A percentile compares a stretch with the other conserved stretches of the same genome.
phyloP scores from a whole-genome alignment of 176 grass and related monocot species.

The Puya raimondii region DNA sequence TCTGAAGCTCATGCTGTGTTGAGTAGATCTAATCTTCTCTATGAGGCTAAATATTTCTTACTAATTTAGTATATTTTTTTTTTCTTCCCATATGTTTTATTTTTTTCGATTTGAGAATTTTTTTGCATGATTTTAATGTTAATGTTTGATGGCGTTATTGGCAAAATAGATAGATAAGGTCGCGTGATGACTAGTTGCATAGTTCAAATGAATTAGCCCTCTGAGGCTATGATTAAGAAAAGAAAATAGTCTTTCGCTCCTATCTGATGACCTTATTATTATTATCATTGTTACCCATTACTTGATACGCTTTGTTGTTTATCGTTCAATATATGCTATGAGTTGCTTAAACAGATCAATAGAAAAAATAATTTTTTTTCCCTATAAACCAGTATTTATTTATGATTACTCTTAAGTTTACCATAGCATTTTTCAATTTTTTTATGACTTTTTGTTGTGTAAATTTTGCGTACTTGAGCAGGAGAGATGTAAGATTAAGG shows the following conservation, averaged over 20 bases:
- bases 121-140: not conserved
- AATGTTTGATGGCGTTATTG: not conserved
- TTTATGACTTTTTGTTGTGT: too few relatives aligned
- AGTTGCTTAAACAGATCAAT: too few relatives aligned
- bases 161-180: slow-evolving; percentile 4
- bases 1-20: slow-evolving; percentile 53
- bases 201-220: slow-evolving; percentile 83
- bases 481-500: too few relatives aligned
- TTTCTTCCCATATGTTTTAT: slow-evolving; percentile 12
- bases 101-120: slow-evolving; percentile 31
- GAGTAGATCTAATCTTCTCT: slow-evolving; percentile 88
- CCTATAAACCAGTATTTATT: too few relatives aligned
- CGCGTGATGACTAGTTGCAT: slow-evolving; percentile 81
- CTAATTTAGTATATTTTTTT: not conserved
- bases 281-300: too few relatives aligned
- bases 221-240: slow-evolving; percentile 56
- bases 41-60: slow-evolving; percentile 31
- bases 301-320: too few relatives aligned
- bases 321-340: too few relatives aligned
- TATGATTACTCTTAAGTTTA: too few relatives aligned
- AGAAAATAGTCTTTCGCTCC: slow-evolving; percentile 58
- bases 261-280: slow-evolving; percentile 46
- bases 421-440: too few relatives aligned
- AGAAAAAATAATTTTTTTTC: too few relatives aligned
- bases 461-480: too few relatives aligned